Base-by-base conservation (phyloP, 1,284 basidiomycete genomes). In the Amylostereum areolatum region DNA sequence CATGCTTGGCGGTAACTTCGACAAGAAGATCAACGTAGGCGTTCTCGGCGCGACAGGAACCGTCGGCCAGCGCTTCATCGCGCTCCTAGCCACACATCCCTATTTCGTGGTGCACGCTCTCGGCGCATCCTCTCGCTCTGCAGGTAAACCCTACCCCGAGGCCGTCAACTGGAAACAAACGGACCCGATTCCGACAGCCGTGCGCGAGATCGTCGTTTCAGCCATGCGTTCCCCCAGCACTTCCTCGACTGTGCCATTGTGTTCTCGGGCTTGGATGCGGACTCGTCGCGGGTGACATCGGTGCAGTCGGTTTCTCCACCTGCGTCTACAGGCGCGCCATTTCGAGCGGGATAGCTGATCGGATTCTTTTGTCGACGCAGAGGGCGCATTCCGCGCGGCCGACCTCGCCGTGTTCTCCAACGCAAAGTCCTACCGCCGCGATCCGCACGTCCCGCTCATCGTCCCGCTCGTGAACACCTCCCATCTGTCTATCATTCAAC, bases 351-450 rank as follows among this genome's bases (percentile, higher is more conserved):
- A 41, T 41, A 41, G 7, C 12, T 18, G 3, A n/a, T n/a, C n/a
- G n/a, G n/a, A n/a, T n/a, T n/a, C n/a, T n/a, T n/a, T n/a, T n/a
- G n/a, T n/a, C n/a, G n/a, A n/a, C 43, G 27, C 58, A 97, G 97
- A 99, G 75, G 73, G 77, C 35, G 86, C 87, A 0, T 97, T 99
- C 72, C 77, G 96, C 57, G 69, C 77, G 18, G 92, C 95, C 32
- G 89, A 99, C 61, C 78, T 97, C 45, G 83, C 89, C 49, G 89
- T 99, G 28, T 99, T 98, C 70, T 97, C 94, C 29, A 99, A 99
- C 61, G 87, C 97, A n/a, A 97, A 97, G 70, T 98, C 95, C 69
- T 95, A 89, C 70, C 82, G 97, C 48, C 77, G 93, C 35, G 96
- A 98, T 69, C 93, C 93, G 3, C 74, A 87, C 53, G 94, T 97